phyloP scores from a whole-genome alignment of 345 rosid genomes.

The Raphanus raphanistrum region DNA sequence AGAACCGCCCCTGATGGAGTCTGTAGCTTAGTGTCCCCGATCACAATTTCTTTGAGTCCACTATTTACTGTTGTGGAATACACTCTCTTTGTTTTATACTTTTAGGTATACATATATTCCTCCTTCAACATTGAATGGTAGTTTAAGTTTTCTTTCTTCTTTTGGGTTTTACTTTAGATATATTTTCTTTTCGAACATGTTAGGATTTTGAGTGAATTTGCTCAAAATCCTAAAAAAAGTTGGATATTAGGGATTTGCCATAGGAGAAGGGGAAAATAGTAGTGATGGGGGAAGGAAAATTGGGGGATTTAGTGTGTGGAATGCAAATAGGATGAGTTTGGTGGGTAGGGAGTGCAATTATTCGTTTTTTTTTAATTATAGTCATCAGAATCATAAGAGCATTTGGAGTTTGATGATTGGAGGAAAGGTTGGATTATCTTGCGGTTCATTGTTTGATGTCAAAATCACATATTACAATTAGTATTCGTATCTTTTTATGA shows the following conservation, averaged over 20 bases:
- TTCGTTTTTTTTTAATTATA: background rate
- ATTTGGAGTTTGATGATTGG: background rate
- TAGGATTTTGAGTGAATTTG: no score
- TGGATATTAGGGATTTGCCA: no score
- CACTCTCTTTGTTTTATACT: background rate
- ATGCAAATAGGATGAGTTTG: no score
- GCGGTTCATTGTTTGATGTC: background rate
- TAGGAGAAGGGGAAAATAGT: no score
- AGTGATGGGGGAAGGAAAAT: no score
- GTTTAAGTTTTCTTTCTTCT: background rate
- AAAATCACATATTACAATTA: background rate
- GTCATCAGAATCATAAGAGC: background rate
- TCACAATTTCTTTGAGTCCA: no score
- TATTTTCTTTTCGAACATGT: background rate
- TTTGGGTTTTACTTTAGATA: background rate
- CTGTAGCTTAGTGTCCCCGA: background rate
- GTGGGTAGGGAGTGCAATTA: no score
- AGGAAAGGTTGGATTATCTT: background rate
- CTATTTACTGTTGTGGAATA: no score
- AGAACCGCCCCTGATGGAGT: background rate
- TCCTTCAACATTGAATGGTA: background rate
- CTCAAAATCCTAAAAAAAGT: no score
- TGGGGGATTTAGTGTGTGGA: no score
- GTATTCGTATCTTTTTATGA: slow-evolving; percentile 8
- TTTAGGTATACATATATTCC: background rate